Evolutionary conservation across 768 basidiomycete genomes (phyloP).

Genomic region (Russula dissimulans): DNA sequence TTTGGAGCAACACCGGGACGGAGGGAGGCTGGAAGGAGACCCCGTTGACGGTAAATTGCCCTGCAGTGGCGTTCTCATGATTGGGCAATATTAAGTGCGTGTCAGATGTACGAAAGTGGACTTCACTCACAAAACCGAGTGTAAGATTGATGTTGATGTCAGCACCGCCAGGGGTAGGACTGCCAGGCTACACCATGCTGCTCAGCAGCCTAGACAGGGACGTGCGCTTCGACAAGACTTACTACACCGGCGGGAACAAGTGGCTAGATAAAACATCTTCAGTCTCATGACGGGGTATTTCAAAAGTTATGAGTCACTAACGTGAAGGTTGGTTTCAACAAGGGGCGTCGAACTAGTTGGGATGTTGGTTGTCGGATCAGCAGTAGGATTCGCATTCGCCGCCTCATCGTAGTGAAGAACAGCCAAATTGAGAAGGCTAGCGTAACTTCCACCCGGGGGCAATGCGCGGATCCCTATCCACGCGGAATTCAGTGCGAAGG

Average conservation of each 20-base stretch:
- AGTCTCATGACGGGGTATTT: background rate
- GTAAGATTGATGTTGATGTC: constrained; percentile 21
- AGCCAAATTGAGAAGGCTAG: constrained; percentile 13
- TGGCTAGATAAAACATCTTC: background rate
- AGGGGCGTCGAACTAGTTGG: constrained; percentile 4
- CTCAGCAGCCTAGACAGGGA: background rate
- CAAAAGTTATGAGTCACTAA: background rate
- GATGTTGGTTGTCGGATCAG: background rate
- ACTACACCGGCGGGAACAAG: constrained; percentile 1
- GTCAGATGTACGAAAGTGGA: background rate
- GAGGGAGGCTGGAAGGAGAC: constrained; percentile 33
- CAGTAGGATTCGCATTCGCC: constrained; percentile 9
- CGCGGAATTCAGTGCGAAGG: background rate
- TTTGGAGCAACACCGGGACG: constrained; percentile 48
- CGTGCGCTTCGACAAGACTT: background rate
- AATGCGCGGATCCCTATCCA: constrained; percentile 9
- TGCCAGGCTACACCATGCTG: constrained; percentile 8
- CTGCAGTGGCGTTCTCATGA: background rate
- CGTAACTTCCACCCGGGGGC: background rate
- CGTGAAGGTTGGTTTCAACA: constrained; percentile 9
- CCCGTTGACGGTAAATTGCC: constrained; percentile 26
- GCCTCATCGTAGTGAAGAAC: constrained; percentile 21
- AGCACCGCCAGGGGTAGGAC: constrained; percentile 10
- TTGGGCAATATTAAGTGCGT: background rate
- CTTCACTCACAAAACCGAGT: constrained; percentile 19